Evolutionary conservation across 1,139 yeast species (phyloP).

Genomic region (Sugiyamaella neomexicana): DNA sequence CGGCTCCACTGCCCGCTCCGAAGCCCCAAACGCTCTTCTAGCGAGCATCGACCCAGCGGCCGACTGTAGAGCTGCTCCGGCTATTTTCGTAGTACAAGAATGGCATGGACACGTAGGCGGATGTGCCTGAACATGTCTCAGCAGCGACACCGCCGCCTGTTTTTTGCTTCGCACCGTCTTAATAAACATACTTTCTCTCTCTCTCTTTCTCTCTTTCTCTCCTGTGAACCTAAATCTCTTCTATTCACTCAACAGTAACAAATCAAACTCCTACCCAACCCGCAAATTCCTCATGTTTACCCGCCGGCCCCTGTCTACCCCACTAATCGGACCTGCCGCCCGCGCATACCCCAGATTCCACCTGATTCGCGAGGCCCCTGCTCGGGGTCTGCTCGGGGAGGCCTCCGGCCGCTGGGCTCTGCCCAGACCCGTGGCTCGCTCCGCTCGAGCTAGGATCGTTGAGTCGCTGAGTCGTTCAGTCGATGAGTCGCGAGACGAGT

Average conservation of each 20-base stretch:
- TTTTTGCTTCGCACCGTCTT: constrained; percentile 18
- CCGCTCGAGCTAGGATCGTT: too few species aligned
- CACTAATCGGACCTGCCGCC: neutral
- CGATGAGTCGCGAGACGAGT: too few species aligned
- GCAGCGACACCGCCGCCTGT: constrained; percentile 28
- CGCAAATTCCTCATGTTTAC: neutral
- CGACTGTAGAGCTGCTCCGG: constrained; percentile 21
- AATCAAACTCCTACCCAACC: neutral
- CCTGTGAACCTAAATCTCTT: neutral
- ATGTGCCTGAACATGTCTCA: constrained; percentile 38
- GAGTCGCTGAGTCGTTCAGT: too few species aligned
- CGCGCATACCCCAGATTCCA: constrained; percentile 8
- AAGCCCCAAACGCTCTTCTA: constrained; percentile 24
- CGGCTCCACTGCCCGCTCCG: constrained; percentile 28
- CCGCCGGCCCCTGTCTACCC: constrained; percentile 3
- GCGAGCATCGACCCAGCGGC: constrained; percentile 21
- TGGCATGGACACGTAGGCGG: constrained; percentile 41
- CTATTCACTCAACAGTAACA: too few species aligned
- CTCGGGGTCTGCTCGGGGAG: neutral
- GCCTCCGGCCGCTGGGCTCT: neutral
- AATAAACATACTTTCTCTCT: constrained; percentile 13
- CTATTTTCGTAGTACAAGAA: constrained; percentile 33
- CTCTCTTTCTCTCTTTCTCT: neutral
- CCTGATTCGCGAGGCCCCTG: too few species aligned
- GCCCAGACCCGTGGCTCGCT: neutral